A percentile compares a stretch with the other conserved stretches of the same genome.
Conservation (phyloP, 2,329 filamentous ascomycete genomes). For the Neophaeococcomyces mojaviensis region DNA sequence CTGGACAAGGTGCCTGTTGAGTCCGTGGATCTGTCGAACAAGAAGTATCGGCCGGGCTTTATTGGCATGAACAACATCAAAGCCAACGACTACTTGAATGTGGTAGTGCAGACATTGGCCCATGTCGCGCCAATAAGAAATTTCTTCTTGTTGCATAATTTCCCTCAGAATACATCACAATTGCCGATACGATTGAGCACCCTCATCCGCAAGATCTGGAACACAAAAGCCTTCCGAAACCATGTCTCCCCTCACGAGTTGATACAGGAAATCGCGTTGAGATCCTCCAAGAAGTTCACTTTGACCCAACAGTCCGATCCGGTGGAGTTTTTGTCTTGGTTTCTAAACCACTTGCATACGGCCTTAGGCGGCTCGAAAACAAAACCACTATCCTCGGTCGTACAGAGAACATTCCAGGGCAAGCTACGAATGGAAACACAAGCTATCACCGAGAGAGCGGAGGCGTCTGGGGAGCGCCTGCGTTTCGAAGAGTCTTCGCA, state of each 20-base stretch:
- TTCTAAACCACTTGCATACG: conserved; percentile 89
- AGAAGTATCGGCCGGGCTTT: conserved; percentile 81
- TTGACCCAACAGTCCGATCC: conserved; percentile 88
- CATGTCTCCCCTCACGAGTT: conserved; percentile 97
- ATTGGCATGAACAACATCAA: conserved; percentile 99
- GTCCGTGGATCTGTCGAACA: conserved; percentile 71
- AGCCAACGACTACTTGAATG: conserved; percentile 97
- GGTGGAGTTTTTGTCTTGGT: conserved; percentile 95
- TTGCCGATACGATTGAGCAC: conserved; percentile 82
- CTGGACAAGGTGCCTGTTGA: conserved; percentile 58
- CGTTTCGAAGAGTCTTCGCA: conserved; percentile 86
- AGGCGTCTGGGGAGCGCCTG: conserved; percentile 69
- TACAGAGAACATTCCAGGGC: conserved; percentile 92
- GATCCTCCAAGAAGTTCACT: conserved; percentile 86
- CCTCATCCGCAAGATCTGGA: conserved; percentile 95
- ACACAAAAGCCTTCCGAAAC: conserved; percentile 87
- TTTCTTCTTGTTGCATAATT: conserved; percentile 81
- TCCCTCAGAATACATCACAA: conserved; percentile 62
- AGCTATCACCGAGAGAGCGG: conserved; percentile 82
- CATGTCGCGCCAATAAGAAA: conserved; percentile 87
- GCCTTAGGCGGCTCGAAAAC: conserved; percentile 83
- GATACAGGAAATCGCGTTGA: conserved; percentile 84
- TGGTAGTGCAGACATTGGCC: conserved; percentile 81
- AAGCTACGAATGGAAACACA: conserved; percentile 88
- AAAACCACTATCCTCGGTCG: conserved; percentile 73